These are phyloP conservation scores for Syzygium aromaticum DNA, from an alignment of 345 rosid species.

Conservation along the genomic window DNA sequence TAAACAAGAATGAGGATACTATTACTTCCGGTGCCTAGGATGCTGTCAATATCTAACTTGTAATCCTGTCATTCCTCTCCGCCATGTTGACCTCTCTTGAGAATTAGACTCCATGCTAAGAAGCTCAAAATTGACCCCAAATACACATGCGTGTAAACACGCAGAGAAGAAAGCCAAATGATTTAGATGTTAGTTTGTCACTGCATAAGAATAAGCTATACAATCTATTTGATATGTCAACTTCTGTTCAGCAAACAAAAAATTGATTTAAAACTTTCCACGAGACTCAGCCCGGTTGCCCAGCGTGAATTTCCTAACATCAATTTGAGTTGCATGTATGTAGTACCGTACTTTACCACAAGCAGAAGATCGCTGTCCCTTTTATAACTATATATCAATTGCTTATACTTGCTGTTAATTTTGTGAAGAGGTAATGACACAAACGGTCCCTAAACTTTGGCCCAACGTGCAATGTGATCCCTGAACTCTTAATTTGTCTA, in stretches of 20 bases:
- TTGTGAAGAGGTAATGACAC: no score
- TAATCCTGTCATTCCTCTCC: neutral
- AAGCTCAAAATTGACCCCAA: neutral
- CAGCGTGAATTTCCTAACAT: neutral
- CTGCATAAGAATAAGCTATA: neutral
- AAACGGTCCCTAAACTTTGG: no score
- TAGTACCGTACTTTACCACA: neutral
- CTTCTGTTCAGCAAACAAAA: neutral
- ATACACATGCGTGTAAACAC: neutral
- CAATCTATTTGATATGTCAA: neutral
- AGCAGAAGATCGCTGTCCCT: neutral
- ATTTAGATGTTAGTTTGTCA: neutral
- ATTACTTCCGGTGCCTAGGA: neutral
- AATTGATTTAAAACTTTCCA: neutral
- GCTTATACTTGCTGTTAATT: neutral
- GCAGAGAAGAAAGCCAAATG: neutral
- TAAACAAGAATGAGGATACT: neutral
- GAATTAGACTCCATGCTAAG: neutral
- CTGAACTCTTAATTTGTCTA: no score
- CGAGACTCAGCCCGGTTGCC: neutral
- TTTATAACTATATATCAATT: neutral
- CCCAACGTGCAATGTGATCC: no score
- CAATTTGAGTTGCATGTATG: neutral
- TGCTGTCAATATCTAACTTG: neutral
- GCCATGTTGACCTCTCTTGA: neutral